Evolutionary conservation across 2,329 filamentous ascomycete species (phyloP).

Genomic region (Botrytis porri): DNA sequence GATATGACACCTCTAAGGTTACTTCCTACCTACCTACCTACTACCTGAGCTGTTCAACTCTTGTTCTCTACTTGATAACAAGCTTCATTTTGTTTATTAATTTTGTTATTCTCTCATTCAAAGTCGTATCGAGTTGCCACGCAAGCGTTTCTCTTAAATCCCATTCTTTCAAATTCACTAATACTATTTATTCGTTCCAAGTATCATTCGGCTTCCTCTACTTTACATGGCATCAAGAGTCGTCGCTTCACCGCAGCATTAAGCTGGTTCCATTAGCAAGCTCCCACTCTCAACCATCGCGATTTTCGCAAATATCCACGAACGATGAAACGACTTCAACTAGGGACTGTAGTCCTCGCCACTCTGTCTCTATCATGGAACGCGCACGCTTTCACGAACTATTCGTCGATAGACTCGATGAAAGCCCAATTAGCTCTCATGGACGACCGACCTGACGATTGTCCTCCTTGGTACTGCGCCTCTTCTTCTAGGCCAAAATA

Average conservation of each 20-base stretch:
- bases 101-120: background rate
- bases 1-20: background rate
- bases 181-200: background rate
- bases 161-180: background rate
- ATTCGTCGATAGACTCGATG: constrained; percentile 58
- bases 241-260: constrained; percentile 16
- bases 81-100: constrained; percentile 1
- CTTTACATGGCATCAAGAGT: constrained; percentile 17
- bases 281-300: constrained; percentile 22
- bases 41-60: background rate
- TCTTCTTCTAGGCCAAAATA: background rate
- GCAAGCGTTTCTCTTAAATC: background rate
- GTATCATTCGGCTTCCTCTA: background rate
- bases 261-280: constrained; percentile 19
- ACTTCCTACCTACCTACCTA: no score
- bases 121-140: background rate
- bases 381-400: constrained; percentile 50
- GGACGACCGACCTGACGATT: constrained; percentile 70
- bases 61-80: background rate
- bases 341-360: constrained; percentile 30
- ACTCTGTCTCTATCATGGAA: constrained; percentile 44
- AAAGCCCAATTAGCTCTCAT: constrained; percentile 67
- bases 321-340: constrained; percentile 31
- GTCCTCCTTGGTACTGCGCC: constrained; percentile 68
- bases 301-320: constrained; percentile 5